These are phyloP conservation scores for Yamadazyma olivae DNA, from an alignment of 805 yeast genomes.

Conservation along the genomic window DNA sequence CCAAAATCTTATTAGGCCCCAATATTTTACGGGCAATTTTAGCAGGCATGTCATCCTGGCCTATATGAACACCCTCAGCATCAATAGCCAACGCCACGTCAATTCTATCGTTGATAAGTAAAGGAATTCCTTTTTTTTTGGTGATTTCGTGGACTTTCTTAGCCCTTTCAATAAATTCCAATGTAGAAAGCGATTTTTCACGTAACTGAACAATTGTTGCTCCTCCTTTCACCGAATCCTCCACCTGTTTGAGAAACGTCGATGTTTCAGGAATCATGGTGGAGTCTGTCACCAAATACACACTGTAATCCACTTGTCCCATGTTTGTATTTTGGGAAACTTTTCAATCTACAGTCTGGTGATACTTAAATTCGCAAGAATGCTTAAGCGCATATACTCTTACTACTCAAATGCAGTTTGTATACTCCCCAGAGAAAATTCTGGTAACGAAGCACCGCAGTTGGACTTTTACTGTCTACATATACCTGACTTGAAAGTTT, in stretches of 20 bases:
- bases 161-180: conserved; percentile 65
- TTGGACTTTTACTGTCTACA: too few relatives aligned
- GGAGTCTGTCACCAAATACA: conserved; percentile 80
- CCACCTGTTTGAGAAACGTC: conserved; percentile 57
- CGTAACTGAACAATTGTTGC: conserved; percentile 81
- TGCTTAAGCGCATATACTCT: conserved; percentile 12
- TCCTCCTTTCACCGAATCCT: conserved; percentile 63
- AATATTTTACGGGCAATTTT: conserved; percentile 55
- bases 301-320: conserved; percentile 47
- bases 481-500: too few relatives aligned
- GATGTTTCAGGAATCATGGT: conserved; percentile 60
- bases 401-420: too few relatives aligned
- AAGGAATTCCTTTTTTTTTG: conserved; percentile 57
- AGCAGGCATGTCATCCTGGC: conserved; percentile 83
- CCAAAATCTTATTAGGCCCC: conserved; percentile 75
- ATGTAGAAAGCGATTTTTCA: conserved; percentile 71
- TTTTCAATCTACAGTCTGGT: background rate
- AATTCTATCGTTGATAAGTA: conserved; percentile 80
- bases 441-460: too few relatives aligned
- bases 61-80: conserved; percentile 91
- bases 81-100: conserved; percentile 88
- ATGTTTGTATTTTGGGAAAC: background rate
- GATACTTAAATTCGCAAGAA: background rate
- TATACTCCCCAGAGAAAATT: too few relatives aligned
- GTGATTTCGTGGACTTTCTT: conserved; percentile 59